Evolutionary conservation across 495 filamentous ascomycete genomes (phyloP).

Genomic region (Coniosporium apollinis): DNA sequence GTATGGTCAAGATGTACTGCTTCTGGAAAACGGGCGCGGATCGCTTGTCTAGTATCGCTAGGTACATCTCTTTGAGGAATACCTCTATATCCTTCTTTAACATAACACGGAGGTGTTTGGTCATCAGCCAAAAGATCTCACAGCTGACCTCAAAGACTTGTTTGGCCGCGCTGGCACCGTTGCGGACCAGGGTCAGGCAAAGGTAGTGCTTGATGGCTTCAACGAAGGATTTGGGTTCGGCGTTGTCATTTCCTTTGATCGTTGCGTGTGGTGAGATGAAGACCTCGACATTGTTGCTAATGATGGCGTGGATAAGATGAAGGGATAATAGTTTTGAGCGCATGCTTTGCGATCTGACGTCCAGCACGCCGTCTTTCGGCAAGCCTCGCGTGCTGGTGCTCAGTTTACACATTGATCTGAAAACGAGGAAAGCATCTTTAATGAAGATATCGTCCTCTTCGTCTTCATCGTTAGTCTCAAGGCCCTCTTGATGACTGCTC

Average conservation of each 20-base stretch:
- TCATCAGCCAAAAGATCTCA: conserved; percentile 95
- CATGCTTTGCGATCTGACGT: conserved; percentile 88
- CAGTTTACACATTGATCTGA: conserved; percentile 92
- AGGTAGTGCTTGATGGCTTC: conserved; percentile 93
- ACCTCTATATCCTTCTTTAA: conserved; percentile 99
- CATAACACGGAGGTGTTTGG: conserved; percentile 81
- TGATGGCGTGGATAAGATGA: conserved; percentile 80
- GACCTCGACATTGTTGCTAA: conserved; percentile 76
- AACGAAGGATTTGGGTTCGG: conserved; percentile 78
- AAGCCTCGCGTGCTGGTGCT: conserved; percentile 87
- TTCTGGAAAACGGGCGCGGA: conserved; percentile 82
- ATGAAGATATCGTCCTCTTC: conserved; percentile 94
- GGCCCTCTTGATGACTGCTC: conserved; percentile 29
- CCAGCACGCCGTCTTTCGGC: conserved; percentile 75
- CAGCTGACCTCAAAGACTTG: conserved; percentile 88
- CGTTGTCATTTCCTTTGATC: conserved; percentile 69
- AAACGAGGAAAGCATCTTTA: conserved; percentile 90
- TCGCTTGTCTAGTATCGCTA: conserved; percentile 78
- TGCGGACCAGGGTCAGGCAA: conserved; percentile 81
- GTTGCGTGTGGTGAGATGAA: conserved; percentile 82
- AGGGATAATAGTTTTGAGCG: conserved; percentile 90
- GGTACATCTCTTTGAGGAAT: conserved; percentile 92
- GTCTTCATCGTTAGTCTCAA: conserved; percentile 50
- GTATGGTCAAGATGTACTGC: conserved; percentile 70
- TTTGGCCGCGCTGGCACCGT: conserved; percentile 82